Percentiles rank a stretch among this genome's conserved stretches.
phyloP scores from a whole-genome alignment of 1,284 basidiomycete genomes.

The Schizopora paradoxa region DNA sequence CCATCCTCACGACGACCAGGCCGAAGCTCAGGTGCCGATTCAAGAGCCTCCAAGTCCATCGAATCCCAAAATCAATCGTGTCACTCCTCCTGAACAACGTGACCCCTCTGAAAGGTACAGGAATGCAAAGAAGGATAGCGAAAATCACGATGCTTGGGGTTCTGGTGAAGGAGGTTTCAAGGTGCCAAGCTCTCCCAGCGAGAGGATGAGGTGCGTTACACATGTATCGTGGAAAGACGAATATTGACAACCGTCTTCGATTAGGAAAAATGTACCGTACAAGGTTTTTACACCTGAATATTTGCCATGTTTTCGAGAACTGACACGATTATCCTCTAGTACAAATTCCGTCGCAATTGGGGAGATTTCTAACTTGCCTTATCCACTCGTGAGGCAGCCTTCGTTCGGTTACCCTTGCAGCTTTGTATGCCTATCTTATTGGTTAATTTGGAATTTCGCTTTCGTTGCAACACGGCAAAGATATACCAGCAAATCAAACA shows the following conservation, averaged over 20 bases:
- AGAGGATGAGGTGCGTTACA: conserved; percentile 58
- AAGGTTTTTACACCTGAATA: too few species aligned
- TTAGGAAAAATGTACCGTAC: conserved; percentile 75
- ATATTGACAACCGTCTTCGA: conserved; percentile 4
- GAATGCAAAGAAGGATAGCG: conserved; percentile 45
- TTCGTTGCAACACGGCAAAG: background rate
- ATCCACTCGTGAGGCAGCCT: background rate
- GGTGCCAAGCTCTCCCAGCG: conserved; percentile 59
- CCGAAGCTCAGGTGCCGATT: conserved; percentile 20
- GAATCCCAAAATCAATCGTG: conserved; percentile 48
- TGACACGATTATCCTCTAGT: conserved; percentile 61
- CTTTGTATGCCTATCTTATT: background rate
- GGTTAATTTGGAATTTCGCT: background rate
- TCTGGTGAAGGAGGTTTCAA: conserved; percentile 69
- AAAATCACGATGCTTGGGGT: conserved; percentile 62
- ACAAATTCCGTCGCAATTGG: conserved; percentile 82
- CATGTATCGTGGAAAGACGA: conserved; percentile 8
- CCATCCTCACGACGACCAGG: conserved; percentile 22
- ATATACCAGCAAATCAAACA: background rate
- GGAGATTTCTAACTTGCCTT: conserved; percentile 61
- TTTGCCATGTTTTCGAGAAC: too few species aligned
- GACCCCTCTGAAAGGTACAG: conserved; percentile 59
- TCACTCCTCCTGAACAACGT: conserved; percentile 55
- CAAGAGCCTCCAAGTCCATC: conserved; percentile 16
- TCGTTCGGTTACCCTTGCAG: background rate